Base-by-base conservation (phyloP, 441 rosid species). In the Pelargonium fulgidum region DNA sequence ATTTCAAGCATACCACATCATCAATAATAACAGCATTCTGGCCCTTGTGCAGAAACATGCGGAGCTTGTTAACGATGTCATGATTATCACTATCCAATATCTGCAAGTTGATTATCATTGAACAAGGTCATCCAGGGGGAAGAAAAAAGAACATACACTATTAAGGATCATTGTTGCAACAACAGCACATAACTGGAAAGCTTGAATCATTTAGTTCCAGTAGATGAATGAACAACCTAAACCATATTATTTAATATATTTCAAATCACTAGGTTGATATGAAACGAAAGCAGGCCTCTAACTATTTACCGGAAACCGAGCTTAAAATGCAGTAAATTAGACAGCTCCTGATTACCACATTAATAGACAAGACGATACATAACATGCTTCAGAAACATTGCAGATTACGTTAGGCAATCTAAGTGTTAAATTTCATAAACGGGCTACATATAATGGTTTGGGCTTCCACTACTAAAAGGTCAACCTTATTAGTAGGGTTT, bases 1-100 rank as follows among this genome's bases (percentile, higher is more conserved):
- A 70, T 22, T 29, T 45, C 42, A 64, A 73, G 54, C 79, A 61
- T 44, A 83, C 91, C 81, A 62, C 80, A 66, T 81, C 87, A 79
- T 86, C 86, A 52, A 76, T 63, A n/a, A 86, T 63, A 70, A 83
- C 65, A 72, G 79, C 82, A 78, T 78, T 83, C 33, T 74, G 81
- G 65, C 78, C 70, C 67, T 70, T 81, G 64, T 68, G 67, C 82
- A 81, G 79, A 65, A 47, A 69, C 29, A 69, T 79, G 19, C 71
- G 77, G 56, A 83, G 81, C 76, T 61, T 75, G 69, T 75, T 75
- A 76, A 74, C 54, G 42, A 70, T 68, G 58, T 83, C 80, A 50
- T 66, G 68, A 75, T 29, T 66, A 68, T 65, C 26, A 59, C 64
- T 59, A 59, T 39, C 42, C 42, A 39, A 39, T 73, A 68, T 61